A percentile compares a stretch with the other conserved stretches of the same genome.
Conservation (phyloP, 805 yeast genomes). For the Monosporozyma aquatica region DNA sequence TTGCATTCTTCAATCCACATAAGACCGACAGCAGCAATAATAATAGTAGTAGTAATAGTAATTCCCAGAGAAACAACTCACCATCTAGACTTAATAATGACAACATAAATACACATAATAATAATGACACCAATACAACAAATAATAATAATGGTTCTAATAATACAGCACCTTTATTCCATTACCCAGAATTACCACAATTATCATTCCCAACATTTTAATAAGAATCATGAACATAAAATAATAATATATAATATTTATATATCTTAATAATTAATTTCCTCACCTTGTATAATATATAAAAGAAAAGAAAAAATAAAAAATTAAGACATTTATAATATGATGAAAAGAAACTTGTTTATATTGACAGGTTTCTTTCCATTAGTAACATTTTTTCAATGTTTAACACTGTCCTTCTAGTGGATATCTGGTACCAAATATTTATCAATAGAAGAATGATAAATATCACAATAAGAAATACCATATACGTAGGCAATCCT, state of each 20-base stretch:
- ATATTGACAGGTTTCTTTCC: not conserved
- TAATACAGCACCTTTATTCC: not conserved
- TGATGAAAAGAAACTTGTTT: not conserved
- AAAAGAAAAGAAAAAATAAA: not conserved
- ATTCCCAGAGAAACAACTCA: too few relatives aligned
- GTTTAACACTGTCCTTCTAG: not conserved
- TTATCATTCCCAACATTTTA: constrained; percentile 15
- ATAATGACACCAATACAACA: not conserved
- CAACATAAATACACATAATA: not conserved
- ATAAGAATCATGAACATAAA: not conserved
- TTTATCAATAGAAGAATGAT: constrained; percentile 2
- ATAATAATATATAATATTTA: not conserved
- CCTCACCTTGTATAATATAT: not conserved
- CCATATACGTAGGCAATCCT: too few relatives aligned
- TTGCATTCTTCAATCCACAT: constrained; percentile 10
- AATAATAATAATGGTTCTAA: not conserved
- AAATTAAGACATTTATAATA: not conserved
- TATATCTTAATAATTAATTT: not conserved
- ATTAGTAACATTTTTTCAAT: constrained; percentile 1
- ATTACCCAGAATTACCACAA: constrained; percentile 26
- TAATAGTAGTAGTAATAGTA: too few relatives aligned
- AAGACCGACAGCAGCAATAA: not conserved
- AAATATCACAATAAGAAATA: not conserved
- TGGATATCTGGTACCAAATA: constrained; percentile 3
- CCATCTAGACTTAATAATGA: not conserved